Percentiles rank a stretch among this genome's conserved stretches.
phyloP scores from a whole-genome alignment of 805 yeast species.

The Yarrowia sp. region DNA sequence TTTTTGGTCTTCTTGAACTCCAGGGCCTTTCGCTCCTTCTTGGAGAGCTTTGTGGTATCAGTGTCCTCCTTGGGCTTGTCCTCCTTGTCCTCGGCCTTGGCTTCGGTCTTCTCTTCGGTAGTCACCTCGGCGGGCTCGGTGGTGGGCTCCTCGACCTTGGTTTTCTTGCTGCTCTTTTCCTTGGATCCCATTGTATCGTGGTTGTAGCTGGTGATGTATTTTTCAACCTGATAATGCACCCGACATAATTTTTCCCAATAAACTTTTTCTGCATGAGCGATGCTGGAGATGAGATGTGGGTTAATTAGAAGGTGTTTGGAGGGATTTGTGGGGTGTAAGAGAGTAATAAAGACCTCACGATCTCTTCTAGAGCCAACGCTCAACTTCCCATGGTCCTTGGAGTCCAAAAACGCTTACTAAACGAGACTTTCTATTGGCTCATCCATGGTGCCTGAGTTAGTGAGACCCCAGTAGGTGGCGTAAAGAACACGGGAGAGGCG shows the following conservation, averaged over 20 bases:
- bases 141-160: slow-evolving; percentile 8
- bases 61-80: too few relatives aligned
- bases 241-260: slow-evolving; percentile 16
- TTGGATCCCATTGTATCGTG: slow-evolving; percentile 6
- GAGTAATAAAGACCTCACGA: too few relatives aligned
- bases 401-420: too few relatives aligned
- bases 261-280: not conserved
- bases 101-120: not conserved
- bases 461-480: too few relatives aligned
- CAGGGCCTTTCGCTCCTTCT: slow-evolving; percentile 37
- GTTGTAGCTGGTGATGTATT: not conserved
- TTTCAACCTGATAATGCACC: slow-evolving; percentile 17
- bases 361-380: too few relatives aligned
- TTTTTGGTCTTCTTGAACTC: slow-evolving; percentile 33
- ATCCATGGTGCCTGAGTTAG: too few relatives aligned
- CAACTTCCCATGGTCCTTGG: too few relatives aligned
- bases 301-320: not conserved
- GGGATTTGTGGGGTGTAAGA: not conserved
- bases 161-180: slow-evolving; percentile 3
- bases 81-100: not conserved
- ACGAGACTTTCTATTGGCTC: too few relatives aligned
- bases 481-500: too few relatives aligned
- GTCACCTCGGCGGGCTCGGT: too few relatives aligned
- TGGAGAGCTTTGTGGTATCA: too few relatives aligned
- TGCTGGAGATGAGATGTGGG: not conserved